Conservation (phyloP, 2,329 filamentous ascomycete genomes). For the Akanthomyces uredinophilus region DNA sequence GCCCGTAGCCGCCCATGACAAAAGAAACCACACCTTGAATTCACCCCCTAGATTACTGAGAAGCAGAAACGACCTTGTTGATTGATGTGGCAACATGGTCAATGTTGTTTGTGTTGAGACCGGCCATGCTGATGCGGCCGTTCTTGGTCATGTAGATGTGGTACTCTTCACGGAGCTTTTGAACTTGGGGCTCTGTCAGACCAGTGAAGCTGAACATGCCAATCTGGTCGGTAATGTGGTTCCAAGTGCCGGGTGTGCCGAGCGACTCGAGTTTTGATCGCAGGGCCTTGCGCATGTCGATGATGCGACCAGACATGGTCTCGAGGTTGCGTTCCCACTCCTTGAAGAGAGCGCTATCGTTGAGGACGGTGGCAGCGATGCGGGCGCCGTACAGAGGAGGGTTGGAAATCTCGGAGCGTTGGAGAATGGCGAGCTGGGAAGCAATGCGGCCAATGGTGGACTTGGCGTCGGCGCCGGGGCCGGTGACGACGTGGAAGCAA, state of each 20-base stretch:
- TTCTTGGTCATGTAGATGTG: conserved; percentile 97
- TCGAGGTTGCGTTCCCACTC: conserved; percentile 91
- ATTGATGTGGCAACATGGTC: conserved; percentile 90
- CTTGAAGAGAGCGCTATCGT: conserved; percentile 72
- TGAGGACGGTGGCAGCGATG: conserved; percentile 79
- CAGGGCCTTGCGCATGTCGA: conserved; percentile 77
- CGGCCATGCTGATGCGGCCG: conserved; percentile 95
- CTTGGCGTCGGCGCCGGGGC: conserved; percentile 62
- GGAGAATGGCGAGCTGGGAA: conserved; percentile 86
- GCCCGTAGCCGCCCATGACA: background rate
- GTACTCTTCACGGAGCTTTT: conserved; percentile 61
- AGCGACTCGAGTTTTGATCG: conserved; percentile 76
- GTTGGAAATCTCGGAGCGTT: conserved; percentile 96
- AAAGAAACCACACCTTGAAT: background rate
- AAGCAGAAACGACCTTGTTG: conserved; percentile 64
- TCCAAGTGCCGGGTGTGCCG: conserved; percentile 85
- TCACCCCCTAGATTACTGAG: conserved; percentile 18
- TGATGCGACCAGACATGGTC: conserved; percentile 95
- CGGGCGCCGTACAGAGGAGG: conserved; percentile 90
- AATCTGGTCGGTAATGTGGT: conserved; percentile 97
- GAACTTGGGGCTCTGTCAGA: conserved; percentile 66
- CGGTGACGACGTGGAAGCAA: conserved; percentile 89
- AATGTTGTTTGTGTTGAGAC: conserved; percentile 86
- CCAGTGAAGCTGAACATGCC: conserved; percentile 99
- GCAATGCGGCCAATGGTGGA: conserved; percentile 61